Conservation (phyloP, 2,329 filamentous ascomycete species). For the Penicillium polonicum region DNA sequence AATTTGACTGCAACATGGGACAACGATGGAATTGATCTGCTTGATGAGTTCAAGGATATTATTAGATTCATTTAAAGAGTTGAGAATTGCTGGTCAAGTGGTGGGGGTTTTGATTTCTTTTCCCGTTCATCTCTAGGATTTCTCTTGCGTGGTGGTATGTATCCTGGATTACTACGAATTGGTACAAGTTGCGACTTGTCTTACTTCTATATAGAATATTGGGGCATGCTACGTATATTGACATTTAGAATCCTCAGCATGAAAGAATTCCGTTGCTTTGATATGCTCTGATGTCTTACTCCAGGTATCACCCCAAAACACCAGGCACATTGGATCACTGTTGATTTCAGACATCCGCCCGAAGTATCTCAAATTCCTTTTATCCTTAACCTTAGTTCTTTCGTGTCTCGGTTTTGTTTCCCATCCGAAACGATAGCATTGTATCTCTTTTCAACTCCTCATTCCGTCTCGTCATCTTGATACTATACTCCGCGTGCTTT, state of each 20-base stretch:
- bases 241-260: not conserved
- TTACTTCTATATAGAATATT: conserved; percentile 2
- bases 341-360: not conserved
- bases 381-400: not conserved
- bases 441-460: too few species aligned
- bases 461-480: too few species aligned
- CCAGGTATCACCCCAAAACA: not conserved
- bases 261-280: not conserved
- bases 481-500: too few species aligned
- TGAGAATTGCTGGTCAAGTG: not conserved
- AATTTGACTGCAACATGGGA: conserved; percentile 29
- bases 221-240: not conserved
- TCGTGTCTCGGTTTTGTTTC: not conserved
- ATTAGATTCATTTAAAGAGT: conserved; percentile 32
- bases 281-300: not conserved
- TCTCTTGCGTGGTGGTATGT: not conserved
- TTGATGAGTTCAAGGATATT: conserved; percentile 43
- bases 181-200: not conserved
- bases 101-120: not conserved
- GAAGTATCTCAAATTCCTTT: not conserved
- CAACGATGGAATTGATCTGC: conserved; percentile 38
- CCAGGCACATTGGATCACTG: not conserved
- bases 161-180: not conserved
- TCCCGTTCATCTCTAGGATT: not conserved
- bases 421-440: too few species aligned